phyloP scores from a whole-genome alignment of 768 basidiomycete species.

The Boletus rubroflammeus region DNA sequence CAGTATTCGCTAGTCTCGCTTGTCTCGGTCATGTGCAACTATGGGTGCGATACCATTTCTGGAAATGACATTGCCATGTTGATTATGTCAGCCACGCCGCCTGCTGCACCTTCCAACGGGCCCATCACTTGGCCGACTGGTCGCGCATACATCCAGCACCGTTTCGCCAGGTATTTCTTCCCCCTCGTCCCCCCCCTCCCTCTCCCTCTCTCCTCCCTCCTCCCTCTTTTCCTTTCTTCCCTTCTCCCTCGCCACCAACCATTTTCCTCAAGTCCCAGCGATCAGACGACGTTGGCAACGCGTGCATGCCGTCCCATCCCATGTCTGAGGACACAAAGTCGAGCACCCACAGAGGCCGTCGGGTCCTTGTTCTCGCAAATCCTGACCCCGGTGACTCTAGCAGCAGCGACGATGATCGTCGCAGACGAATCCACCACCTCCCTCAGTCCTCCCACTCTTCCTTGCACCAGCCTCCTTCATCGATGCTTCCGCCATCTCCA shows the following conservation, averaged over 20 bases:
- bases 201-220: not conserved
- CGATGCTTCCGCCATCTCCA: conserved; percentile 21
- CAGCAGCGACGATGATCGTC: conserved; percentile 37
- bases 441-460: conserved; percentile 26
- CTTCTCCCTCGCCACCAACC: not conserved
- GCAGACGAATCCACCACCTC: conserved; percentile 6
- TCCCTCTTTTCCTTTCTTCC: not conserved
- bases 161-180: conserved; percentile 17
- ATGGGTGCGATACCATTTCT: conserved; percentile 2
- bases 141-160: conserved; percentile 28
- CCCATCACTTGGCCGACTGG: conserved; percentile 26
- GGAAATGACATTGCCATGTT: conserved; percentile 20
- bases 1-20: not conserved
- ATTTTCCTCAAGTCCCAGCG: not conserved
- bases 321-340: conserved; percentile 65
- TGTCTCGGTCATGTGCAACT: conserved; percentile 8
- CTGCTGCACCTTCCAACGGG: conserved; percentile 25
- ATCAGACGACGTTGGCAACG: conserved; percentile 28
- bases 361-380: conserved; percentile 58
- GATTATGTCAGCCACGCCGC: conserved; percentile 32
- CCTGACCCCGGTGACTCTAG: conserved; percentile 50
- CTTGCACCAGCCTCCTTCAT: conserved; percentile 23
- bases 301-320: conserved; percentile 31
- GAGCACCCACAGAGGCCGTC: conserved; percentile 32
- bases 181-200: not conserved